Conservation (phyloP, 2,329 filamentous ascomycete species). For the Nigrospora sphaerica region DNA sequence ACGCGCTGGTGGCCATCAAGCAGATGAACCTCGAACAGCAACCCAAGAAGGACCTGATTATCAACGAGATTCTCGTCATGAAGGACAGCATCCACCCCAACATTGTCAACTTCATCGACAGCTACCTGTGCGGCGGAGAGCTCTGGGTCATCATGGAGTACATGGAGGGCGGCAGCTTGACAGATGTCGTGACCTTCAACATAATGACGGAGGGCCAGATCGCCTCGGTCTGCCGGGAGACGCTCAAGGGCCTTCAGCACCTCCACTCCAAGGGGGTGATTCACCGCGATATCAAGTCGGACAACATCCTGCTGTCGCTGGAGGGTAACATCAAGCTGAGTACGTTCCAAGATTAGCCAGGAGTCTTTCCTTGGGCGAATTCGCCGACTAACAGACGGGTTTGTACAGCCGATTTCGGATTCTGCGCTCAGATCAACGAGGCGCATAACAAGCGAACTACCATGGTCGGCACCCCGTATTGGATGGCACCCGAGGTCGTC, state of each 20-base stretch:
- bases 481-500: slow-evolving; percentile 99
- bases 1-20: slow-evolving; percentile 93
- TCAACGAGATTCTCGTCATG: slow-evolving; percentile 99
- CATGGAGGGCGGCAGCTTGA: slow-evolving; percentile 97
- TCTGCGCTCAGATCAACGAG: slow-evolving; percentile 97
- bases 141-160: slow-evolving; percentile 99
- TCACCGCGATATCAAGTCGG: slow-evolving; percentile 97
- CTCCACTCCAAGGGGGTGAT: slow-evolving; percentile 97
- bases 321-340: slow-evolving; percentile 97
- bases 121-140: slow-evolving; percentile 82
- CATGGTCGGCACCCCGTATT: slow-evolving; percentile 98
- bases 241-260: slow-evolving; percentile 84
- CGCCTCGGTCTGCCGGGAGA: slow-evolving; percentile 90
- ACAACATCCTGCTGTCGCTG: slow-evolving; percentile 90
- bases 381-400: not conserved
- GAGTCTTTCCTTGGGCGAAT: too few species aligned
- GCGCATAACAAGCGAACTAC: slow-evolving; percentile 95
- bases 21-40: slow-evolving; percentile 99
- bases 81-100: slow-evolving; percentile 98
- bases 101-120: slow-evolving; percentile 99
- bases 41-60: slow-evolving; percentile 97
- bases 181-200: slow-evolving; percentile 97
- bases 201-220: slow-evolving; percentile 99
- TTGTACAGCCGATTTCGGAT: slow-evolving; percentile 81
- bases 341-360: slow-evolving; percentile 37